Evolutionary conservation across 805 yeast species (phyloP).

Genomic region (Yarrowia osloensis): DNA sequence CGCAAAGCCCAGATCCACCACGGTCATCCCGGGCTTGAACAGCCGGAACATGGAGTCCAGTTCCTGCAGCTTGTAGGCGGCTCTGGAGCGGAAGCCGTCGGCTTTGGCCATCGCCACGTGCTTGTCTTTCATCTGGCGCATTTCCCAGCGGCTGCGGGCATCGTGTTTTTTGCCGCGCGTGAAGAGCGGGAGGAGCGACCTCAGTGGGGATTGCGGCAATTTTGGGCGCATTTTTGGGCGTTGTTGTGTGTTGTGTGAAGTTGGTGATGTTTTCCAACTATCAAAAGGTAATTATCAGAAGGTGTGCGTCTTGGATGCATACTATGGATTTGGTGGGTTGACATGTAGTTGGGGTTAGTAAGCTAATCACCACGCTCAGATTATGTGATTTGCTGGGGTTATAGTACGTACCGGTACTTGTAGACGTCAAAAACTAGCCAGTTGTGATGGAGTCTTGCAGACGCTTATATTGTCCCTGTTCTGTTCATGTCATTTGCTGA

Average conservation of each 20-base stretch:
- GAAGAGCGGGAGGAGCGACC: not conserved
- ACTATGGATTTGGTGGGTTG: too few species aligned
- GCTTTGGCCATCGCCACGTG: conserved; percentile 68
- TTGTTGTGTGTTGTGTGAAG: not conserved
- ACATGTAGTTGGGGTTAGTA: too few species aligned
- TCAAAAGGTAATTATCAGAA: too few species aligned
- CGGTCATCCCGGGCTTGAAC: conserved; percentile 57
- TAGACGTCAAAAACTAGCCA: too few species aligned
- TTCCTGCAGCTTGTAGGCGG: conserved; percentile 85
- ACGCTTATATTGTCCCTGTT: too few species aligned
- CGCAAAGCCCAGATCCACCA: conserved; percentile 85
- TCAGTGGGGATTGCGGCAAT: not conserved
- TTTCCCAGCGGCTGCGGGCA: conserved; percentile 73
- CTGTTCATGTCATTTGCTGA: too few species aligned
- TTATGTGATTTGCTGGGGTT: too few species aligned
- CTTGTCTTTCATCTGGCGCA: conserved; percentile 65
- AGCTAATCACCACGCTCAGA: too few species aligned
- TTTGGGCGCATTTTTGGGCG: not conserved
- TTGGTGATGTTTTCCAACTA: not conserved
- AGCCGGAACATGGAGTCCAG: conserved; percentile 64
- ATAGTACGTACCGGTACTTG: too few species aligned
- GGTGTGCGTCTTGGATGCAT: too few species aligned
- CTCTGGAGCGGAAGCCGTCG: conserved; percentile 72
- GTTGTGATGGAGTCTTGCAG: too few species aligned
- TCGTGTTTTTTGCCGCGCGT: conserved; percentile 26